phyloP scores from a whole-genome alignment of 495 filamentous ascomycete genomes.

The Penicillium samsonianum region DNA sequence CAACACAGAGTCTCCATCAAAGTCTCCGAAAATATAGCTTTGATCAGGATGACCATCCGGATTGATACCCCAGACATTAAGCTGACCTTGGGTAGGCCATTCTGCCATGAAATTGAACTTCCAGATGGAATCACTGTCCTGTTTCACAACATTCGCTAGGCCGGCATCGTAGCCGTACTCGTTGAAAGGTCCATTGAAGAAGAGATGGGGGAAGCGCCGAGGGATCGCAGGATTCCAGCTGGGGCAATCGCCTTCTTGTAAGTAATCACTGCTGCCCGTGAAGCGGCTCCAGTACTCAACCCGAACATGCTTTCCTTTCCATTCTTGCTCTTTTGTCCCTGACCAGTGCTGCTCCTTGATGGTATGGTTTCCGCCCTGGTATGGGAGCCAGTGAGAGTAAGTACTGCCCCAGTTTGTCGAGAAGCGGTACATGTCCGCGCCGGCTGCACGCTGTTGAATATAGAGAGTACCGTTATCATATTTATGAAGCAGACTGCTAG shows the following conservation, averaged over 20 bases:
- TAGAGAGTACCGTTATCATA: conserved; percentile 43
- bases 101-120: conserved; percentile 63
- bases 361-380: conserved; percentile 49
- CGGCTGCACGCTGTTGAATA: conserved; percentile 60
- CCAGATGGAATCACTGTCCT: conserved; percentile 58
- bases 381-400: conserved; percentile 61
- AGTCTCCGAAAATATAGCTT: conserved; percentile 59
- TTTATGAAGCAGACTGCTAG: conserved; percentile 47
- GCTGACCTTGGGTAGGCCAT: conserved; percentile 62
- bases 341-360: conserved; percentile 54
- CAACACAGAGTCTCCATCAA: conserved; percentile 60
- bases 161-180: conserved; percentile 69
- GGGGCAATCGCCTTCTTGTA: conserved; percentile 60
- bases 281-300: conserved; percentile 69
- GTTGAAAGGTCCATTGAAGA: conserved; percentile 66
- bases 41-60: conserved; percentile 65
- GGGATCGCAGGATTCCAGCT: conserved; percentile 35
- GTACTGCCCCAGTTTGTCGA: conserved; percentile 61
- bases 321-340: conserved; percentile 61
- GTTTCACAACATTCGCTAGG: conserved; percentile 54
- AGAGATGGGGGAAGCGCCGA: conserved; percentile 65
- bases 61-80: conserved; percentile 72
- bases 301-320: conserved; percentile 64
- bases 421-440: conserved; percentile 66
- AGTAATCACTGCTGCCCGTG: conserved; percentile 63